Evolutionary conservation across 495 filamentous ascomycete genomes (phyloP).

Genomic region (Ascobolus immersus): DNA sequence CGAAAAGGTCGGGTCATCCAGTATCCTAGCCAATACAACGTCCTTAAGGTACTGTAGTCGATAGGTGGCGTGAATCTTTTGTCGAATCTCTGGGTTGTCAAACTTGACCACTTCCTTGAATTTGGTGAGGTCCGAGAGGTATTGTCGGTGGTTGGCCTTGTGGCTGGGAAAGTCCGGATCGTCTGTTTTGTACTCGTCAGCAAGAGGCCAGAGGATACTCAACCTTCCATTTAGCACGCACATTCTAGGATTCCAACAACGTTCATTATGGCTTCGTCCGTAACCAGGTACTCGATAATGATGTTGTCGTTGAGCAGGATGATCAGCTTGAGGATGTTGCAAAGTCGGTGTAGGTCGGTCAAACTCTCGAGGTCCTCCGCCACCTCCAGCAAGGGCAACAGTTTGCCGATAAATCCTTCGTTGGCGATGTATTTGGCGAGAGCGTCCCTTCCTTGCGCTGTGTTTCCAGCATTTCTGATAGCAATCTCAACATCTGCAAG

Average conservation of each 20-base stretch:
- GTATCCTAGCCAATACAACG: slow-evolving; percentile 79
- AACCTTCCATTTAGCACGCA: slow-evolving; percentile 10
- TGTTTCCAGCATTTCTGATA: slow-evolving; percentile 49
- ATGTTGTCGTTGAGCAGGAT: slow-evolving; percentile 80
- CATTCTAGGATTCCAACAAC: slow-evolving; percentile 93
- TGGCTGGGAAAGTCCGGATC: slow-evolving; percentile 97
- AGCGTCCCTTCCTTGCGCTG: slow-evolving; percentile 57
- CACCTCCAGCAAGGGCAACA: slow-evolving; percentile 57
- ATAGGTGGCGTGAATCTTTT: slow-evolving; percentile 90
- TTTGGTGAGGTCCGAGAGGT: slow-evolving; percentile 60
- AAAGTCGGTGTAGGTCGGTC: slow-evolving; percentile 61
- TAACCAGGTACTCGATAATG: slow-evolving; percentile 82
- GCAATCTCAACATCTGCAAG: slow-evolving; percentile 57
- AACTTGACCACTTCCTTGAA: slow-evolving; percentile 95
- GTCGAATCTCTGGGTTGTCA: slow-evolving; percentile 48
- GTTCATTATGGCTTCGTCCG: slow-evolving; percentile 65
- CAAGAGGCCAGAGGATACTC: background rate
- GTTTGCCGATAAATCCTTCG: slow-evolving; percentile 66
- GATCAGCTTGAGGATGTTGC: slow-evolving; percentile 93
- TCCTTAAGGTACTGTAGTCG: slow-evolving; percentile 95
- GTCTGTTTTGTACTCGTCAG: slow-evolving; percentile 24
- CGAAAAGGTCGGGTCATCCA: slow-evolving; percentile 93
- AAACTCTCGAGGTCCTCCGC: slow-evolving; percentile 82
- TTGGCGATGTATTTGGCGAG: slow-evolving; percentile 62
- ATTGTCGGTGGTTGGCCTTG: slow-evolving; percentile 91